Percentiles rank a stretch among this genome's conserved stretches.
phyloP scores from a whole-genome alignment of 495 filamentous ascomycete genomes.

The Glonium stellatum region DNA sequence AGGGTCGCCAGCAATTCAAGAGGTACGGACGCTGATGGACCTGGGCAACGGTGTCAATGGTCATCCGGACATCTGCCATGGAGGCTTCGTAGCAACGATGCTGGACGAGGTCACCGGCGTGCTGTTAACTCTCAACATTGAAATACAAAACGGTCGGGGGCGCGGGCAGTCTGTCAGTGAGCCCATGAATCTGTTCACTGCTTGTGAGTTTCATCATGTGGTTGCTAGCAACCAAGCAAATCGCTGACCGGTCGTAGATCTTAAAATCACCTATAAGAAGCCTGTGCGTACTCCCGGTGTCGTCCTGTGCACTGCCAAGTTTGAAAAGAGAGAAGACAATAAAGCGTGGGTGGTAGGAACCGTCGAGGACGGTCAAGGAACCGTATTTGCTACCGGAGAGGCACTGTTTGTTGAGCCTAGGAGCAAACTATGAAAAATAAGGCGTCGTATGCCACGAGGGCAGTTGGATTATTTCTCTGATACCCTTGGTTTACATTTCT shows the following conservation, averaged over 20 bases:
- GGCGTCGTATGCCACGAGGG: neutral
- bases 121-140: slow-evolving; percentile 43
- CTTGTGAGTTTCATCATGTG: slow-evolving; percentile 26
- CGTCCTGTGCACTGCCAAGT: slow-evolving; percentile 44
- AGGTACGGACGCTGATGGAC: slow-evolving; percentile 37
- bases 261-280: slow-evolving; percentile 50
- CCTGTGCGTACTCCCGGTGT: slow-evolving; percentile 49
- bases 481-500: no score
- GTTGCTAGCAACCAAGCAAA: neutral
- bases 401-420: slow-evolving; percentile 34
- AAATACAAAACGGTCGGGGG: slow-evolving; percentile 18
- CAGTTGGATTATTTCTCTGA: neutral
- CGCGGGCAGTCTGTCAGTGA: slow-evolving; percentile 5
- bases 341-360: slow-evolving; percentile 33
- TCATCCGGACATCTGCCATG: slow-evolving; percentile 51
- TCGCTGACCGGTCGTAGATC: slow-evolving; percentile 21
- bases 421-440: slow-evolving; percentile 32
- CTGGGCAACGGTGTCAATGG: slow-evolving; percentile 54
- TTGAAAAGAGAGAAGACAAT: slow-evolving; percentile 30
- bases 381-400: slow-evolving; percentile 33
- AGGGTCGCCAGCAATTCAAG: neutral
- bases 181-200: slow-evolving; percentile 43
- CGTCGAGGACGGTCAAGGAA: slow-evolving; percentile 32
- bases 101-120: slow-evolving; percentile 53
- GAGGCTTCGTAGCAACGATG: slow-evolving; percentile 54